phyloP scores from a whole-genome alignment of 2,329 filamentous ascomycete genomes.

The Ophidiomyces ophidiicola region DNA sequence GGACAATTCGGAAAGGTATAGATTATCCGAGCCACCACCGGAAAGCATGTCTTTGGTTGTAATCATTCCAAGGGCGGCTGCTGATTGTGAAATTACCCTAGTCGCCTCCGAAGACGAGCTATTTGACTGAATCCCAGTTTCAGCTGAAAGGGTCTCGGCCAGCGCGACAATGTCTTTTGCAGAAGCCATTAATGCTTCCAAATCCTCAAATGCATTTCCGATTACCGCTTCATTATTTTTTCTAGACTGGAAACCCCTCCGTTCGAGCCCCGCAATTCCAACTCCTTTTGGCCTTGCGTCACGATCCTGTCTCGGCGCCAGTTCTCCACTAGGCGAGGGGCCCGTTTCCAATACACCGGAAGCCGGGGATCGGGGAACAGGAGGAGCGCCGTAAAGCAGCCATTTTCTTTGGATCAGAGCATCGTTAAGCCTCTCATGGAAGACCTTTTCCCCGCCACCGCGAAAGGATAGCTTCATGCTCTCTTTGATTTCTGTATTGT shows the following conservation, averaged over 20 bases:
- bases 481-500: conserved; percentile 52
- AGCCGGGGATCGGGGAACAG: conserved; percentile 52
- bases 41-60: conserved; percentile 91
- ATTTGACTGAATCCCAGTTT: conserved; percentile 44
- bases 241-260: conserved; percentile 67
- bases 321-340: conserved; percentile 13
- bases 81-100: conserved; percentile 66
- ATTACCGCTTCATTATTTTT: conserved; percentile 92
- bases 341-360: conserved; percentile 17
- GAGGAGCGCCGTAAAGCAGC: conserved; percentile 80
- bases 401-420: conserved; percentile 89
- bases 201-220: conserved; percentile 85
- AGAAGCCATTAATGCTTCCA: conserved; percentile 93
- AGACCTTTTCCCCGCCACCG: conserved; percentile 74
- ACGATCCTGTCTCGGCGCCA: conserved; percentile 18
- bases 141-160: conserved; percentile 71
- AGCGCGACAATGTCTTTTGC: conserved; percentile 92
- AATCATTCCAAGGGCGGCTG: conserved; percentile 71
- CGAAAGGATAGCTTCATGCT: conserved; percentile 88
- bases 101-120: conserved; percentile 56
- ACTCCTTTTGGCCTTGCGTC: conserved; percentile 46
- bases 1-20: conserved; percentile 80
- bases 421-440: conserved; percentile 76
- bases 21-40: conserved; percentile 59
- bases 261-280: conserved; percentile 85